Evolutionary conservation across 306 rosid genomes (phyloP).

Genomic region (Cicer judaicum): DNA sequence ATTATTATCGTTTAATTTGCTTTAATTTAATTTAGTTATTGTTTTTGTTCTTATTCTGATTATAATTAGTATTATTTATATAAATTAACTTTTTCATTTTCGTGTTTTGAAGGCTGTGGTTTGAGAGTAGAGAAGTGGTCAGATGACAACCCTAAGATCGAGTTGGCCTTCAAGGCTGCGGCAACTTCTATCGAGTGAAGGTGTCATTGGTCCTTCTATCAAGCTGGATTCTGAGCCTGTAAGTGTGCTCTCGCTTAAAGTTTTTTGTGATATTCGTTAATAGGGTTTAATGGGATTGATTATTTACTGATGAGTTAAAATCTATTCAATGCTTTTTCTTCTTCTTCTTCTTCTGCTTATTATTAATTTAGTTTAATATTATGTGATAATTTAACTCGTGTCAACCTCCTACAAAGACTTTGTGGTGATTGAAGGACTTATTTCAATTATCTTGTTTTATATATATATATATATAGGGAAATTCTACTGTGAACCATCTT

Average conservation of each 20-base stretch:
- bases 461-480: too few relatives aligned
- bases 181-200: conserved; percentile 84
- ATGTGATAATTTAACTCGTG: not conserved
- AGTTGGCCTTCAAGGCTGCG: conserved; percentile 97
- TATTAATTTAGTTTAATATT: not conserved
- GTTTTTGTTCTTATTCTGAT: conserved; percentile 27
- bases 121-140: conserved; percentile 69
- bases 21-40: not conserved
- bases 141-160: conserved; percentile 87
- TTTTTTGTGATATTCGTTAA: not conserved
- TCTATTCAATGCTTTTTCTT: conserved; percentile 35
- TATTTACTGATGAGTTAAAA: conserved; percentile 20
- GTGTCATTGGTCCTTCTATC: conserved; percentile 81
- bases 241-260: conserved; percentile 41
- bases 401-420: not conserved
- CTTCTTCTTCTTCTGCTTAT: conserved; percentile 11
- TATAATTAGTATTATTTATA: not conserved
- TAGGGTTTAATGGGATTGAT: conserved; percentile 35
- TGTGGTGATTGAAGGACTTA: not conserved
- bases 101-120: conserved; percentile 51
- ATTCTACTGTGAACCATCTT: too few relatives aligned
- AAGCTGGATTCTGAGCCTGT: conserved; percentile 92
- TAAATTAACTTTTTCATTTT: not conserved
- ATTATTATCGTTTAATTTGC: conserved; percentile 7
- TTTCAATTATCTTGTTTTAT: not conserved